phyloP scores from a whole-genome alignment of 1,284 basidiomycete species.

The Ganoderma resinaceum region DNA sequence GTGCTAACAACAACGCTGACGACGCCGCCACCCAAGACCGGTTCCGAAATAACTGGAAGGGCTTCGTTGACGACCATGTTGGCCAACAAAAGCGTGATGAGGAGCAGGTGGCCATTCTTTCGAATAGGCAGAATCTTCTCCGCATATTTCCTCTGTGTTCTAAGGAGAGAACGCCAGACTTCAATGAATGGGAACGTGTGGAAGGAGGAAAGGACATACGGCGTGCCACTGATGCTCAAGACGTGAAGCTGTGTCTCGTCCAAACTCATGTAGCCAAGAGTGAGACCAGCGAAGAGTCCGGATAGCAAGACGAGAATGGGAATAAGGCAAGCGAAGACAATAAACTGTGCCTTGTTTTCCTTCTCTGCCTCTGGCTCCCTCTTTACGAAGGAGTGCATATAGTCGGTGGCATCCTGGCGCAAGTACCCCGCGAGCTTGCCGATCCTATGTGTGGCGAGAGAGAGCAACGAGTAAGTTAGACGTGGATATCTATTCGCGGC shows the following conservation, averaged over 20 bases:
- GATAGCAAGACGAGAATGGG: slow-evolving; percentile 65
- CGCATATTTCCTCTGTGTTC: slow-evolving; percentile 81
- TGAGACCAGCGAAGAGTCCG: slow-evolving; percentile 75
- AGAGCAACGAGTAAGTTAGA: slow-evolving; percentile 28
- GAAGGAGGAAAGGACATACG: slow-evolving; percentile 53
- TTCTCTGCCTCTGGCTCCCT: slow-evolving; percentile 31
- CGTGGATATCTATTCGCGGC: slow-evolving; percentile 27
- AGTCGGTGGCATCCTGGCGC: slow-evolving; percentile 17
- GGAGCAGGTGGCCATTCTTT: slow-evolving; percentile 82
- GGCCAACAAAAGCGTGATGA: slow-evolving; percentile 82
- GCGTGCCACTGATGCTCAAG: slow-evolving; percentile 82
- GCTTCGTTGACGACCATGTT: slow-evolving; percentile 94
- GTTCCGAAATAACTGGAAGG: slow-evolving; percentile 89
- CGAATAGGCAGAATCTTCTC: slow-evolving; percentile 87
- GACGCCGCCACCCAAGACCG: slow-evolving; percentile 84
- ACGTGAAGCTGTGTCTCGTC: slow-evolving; percentile 93
- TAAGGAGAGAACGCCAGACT: slow-evolving; percentile 34
- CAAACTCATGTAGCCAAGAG: slow-evolving; percentile 90
- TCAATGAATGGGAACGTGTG: neutral
- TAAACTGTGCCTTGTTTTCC: slow-evolving; percentile 37
- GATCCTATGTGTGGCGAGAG: slow-evolving; percentile 30
- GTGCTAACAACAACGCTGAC: slow-evolving; percentile 84
- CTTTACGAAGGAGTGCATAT: slow-evolving; percentile 28
- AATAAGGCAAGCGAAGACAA: slow-evolving; percentile 59
- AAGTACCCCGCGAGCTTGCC: slow-evolving; percentile 24